Evolutionary conservation across 257 asterid genomes (phyloP), one percentile per base, ranked within the genome.

Genomic region (Hygrophila difformis): DNA sequence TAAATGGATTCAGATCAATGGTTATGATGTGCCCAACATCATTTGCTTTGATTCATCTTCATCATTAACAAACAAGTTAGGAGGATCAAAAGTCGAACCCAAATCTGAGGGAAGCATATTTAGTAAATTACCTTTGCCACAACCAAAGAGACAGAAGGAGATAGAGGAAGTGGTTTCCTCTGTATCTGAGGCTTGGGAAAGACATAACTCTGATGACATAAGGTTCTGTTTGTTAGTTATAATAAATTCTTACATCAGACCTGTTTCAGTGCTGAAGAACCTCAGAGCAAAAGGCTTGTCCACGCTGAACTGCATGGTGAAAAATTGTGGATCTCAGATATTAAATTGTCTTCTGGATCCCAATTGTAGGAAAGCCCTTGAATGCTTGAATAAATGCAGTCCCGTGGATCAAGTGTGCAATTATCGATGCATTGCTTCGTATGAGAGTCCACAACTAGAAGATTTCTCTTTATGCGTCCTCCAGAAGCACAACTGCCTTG

Each of bases 381-480:
- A 77, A 33, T 89, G 97, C 71, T 63, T 89, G 77, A 89, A 84
- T 65, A 49, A 75, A 31, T 88, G 97, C 75, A 81, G 94, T 29
- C 96, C 97, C 6, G 77, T 85, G 15, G 96, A 88, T 57, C 97
- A 88, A 56, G 97, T 88, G 19, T 88, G 97, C 75, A 88, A 71
- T 64, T 88, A 88, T 33, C 64, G 66, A 6, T 84, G 96, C 40
- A 79, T 88, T 15, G 97, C 94, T 39, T 81, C 96, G 0, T 84
- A 84, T 12, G 96, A 88, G 61, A 89, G 94, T 23, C 78, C 73
- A 35, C 52, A 60, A 44, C 77, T 89, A 8, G 97, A 81, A 54
- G 79, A 84, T 59, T 89, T 89, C 48, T 89, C 97, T 12, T 55
- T 84, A 0, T 89, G 96, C 26, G 88, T 81, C 3, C 64, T 89